Evolutionary conservation across 371 early-diverging fungal genomes (phyloP).

Genomic region (Capniomyces stellatus): DNA sequence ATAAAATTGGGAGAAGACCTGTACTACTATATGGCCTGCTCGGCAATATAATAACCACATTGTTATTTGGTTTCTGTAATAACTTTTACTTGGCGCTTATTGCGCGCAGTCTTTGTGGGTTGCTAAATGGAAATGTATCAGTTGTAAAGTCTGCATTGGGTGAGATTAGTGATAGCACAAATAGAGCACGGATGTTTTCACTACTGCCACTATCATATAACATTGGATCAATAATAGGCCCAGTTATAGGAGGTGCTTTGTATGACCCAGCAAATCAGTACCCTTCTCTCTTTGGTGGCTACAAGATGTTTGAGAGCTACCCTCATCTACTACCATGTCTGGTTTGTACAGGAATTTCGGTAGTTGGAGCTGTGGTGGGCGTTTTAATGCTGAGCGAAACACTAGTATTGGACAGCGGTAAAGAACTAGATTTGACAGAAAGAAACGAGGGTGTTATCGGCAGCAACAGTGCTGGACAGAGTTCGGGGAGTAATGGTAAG

Average conservation of each 20-base stretch:
- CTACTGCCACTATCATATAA: slow-evolving; percentile 37
- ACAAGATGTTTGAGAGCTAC: slow-evolving; percentile 36
- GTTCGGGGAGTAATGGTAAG: not conserved
- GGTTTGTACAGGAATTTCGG: slow-evolving; percentile 36
- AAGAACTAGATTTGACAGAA: not conserved
- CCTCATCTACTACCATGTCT: slow-evolving; percentile 78
- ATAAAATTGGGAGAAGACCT: slow-evolving; percentile 61
- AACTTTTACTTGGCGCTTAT: slow-evolving; percentile 44
- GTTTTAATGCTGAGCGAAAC: slow-evolving; percentile 60
- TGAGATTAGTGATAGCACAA: slow-evolving; percentile 64
- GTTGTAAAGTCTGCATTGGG: slow-evolving; percentile 72
- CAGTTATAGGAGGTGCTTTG: slow-evolving; percentile 65
- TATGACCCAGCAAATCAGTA: slow-evolving; percentile 49
- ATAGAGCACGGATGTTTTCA: slow-evolving; percentile 41
- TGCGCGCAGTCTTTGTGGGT: slow-evolving; percentile 46
- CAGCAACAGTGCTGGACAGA: not conserved
- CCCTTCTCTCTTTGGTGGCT: slow-evolving; percentile 45
- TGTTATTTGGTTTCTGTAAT: slow-evolving; percentile 56
- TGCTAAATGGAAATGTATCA: slow-evolving; percentile 71
- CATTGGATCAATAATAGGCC: slow-evolving; percentile 41
- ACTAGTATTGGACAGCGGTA: slow-evolving; percentile 6
- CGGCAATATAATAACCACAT: slow-evolving; percentile 43
- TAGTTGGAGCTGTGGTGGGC: slow-evolving; percentile 43
- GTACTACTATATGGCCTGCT: slow-evolving; percentile 60
- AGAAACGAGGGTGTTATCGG: too few relatives aligned